Base-by-base conservation (phyloP, 208 protist species). In the Novymonas esmeraldas region DNA sequence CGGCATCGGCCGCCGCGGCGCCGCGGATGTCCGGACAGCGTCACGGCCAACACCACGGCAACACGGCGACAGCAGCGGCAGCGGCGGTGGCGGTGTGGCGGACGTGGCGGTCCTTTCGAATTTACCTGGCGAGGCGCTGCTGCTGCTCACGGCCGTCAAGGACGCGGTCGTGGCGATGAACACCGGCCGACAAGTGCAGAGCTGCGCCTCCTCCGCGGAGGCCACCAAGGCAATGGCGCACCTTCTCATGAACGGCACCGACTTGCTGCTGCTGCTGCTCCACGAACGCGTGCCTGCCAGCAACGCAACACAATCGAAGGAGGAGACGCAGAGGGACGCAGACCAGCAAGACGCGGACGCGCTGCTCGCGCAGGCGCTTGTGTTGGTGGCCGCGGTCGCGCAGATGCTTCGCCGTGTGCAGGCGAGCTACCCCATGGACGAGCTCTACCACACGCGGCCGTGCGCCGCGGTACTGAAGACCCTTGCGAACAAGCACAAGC, bases 141-240 rank as follows among this genome's bases (percentile, higher is more conserved):
- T 51, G 45, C 74, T 89, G 14, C 70, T 85, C 34, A 63, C 54
- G 24, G 6, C 67, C n/a, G 50, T 89, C 33, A 65, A 76, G 45
- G 58, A 77, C 4, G 71, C 83, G 46, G 41, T 64, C 0, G 65
- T 83, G 13, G 70, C 70, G 24, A 70, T 82, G 18, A 36, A 63
- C 20, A 50, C 52, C 31, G 41, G 78, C 44, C 58, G 69, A 45
- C 34, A 66, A 16, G 64, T 75, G 64, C 55, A 64, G 20, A 55
- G 52, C 68, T 73, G 63, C 61, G 73, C 72, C n/a, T 62, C 59
- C 7, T 73, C 69, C 5, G 66, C 74, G 4, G 56, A 63, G 22
- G 81, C 85, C 20, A 89, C 79, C 0, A 81, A 83, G 45, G 82
- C 86, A 5, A 41, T 75, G n/a, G 77, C 74, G 10, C 82, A 89